These are phyloP conservation scores for Saccharum hybrid DNA, from an alignment of 202 grass and related monocot species.

Conservation along the genomic window DNA sequence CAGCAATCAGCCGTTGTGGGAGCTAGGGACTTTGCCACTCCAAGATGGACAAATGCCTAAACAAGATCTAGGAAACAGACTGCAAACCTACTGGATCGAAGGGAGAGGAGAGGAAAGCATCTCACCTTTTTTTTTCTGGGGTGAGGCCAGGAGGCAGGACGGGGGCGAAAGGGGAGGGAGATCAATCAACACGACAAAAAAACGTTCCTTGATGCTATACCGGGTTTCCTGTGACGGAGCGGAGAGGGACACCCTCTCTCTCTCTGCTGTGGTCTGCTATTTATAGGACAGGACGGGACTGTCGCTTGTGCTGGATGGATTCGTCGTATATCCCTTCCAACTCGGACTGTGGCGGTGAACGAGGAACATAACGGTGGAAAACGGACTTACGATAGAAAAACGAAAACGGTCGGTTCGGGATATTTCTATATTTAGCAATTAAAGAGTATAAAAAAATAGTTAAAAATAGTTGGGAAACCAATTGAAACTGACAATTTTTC, in stretches of 20 bases:
- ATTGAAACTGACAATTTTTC: too few species aligned
- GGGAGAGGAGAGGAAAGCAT: neutral
- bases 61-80: conserved; percentile 2
- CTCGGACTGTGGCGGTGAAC: neutral
- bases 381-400: too few species aligned
- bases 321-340: conserved; percentile 3
- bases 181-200: conserved; percentile 45
- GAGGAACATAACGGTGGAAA: too few species aligned
- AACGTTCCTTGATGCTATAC: conserved; percentile 32
- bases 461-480: too few species aligned
- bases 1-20: conserved; percentile 1
- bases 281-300: conserved; percentile 39
- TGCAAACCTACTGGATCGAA: neutral
- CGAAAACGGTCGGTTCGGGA: too few species aligned
- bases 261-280: conserved; percentile 6
- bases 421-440: too few species aligned
- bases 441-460: too few species aligned
- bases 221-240: conserved; percentile 24
- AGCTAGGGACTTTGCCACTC: conserved; percentile 13
- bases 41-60: neutral
- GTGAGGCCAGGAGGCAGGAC: neutral
- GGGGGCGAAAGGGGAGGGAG: neutral
- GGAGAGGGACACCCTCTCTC: neutral
- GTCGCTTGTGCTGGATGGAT: neutral
- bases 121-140: neutral